Evolutionary conservation across 1,139 yeast species (phyloP).

Genomic region (Kurtzmaniella quercitrusa): DNA sequence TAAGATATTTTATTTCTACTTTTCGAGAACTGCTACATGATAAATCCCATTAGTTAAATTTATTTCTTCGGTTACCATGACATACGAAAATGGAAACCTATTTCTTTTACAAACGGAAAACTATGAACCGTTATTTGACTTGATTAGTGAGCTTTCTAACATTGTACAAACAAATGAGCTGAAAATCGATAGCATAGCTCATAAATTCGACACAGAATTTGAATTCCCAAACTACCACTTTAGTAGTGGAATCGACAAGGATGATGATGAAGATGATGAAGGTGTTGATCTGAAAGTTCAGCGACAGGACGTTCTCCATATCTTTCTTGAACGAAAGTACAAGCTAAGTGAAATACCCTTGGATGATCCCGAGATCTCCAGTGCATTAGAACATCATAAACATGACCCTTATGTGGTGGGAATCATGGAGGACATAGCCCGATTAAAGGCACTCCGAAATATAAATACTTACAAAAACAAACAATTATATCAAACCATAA

Average conservation of each 20-base stretch:
- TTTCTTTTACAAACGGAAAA: slow-evolving; percentile 37
- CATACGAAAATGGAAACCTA: slow-evolving; percentile 5
- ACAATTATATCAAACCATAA: slow-evolving; percentile 19
- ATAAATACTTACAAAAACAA: slow-evolving; percentile 18
- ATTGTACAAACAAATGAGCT: slow-evolving; percentile 23
- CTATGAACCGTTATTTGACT: slow-evolving; percentile 25
- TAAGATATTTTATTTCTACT: no score
- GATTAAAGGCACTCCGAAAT: slow-evolving; percentile 18
- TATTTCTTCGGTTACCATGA: neutral
- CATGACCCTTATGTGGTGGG: slow-evolving; percentile 14
- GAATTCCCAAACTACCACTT: slow-evolving; percentile 15
- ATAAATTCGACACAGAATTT: slow-evolving; percentile 20
- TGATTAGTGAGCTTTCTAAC: slow-evolving; percentile 19
- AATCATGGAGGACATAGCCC: slow-evolving; percentile 23
- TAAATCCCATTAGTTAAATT: neutral
- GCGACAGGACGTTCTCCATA: slow-evolving; percentile 11
- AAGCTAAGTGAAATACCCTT: slow-evolving; percentile 10
- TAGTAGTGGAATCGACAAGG: slow-evolving; percentile 11
- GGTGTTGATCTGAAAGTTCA: no score
- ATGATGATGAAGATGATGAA: slow-evolving; percentile 12
- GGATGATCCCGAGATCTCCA: neutral
- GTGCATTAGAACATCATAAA: slow-evolving; percentile 5
- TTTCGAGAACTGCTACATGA: no score
- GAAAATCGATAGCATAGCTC: slow-evolving; percentile 19
- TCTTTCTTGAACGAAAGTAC: slow-evolving; percentile 15